Base-by-base conservation (phyloP, 768 basidiomycete species). In the Kwoniella dendrophila region DNA sequence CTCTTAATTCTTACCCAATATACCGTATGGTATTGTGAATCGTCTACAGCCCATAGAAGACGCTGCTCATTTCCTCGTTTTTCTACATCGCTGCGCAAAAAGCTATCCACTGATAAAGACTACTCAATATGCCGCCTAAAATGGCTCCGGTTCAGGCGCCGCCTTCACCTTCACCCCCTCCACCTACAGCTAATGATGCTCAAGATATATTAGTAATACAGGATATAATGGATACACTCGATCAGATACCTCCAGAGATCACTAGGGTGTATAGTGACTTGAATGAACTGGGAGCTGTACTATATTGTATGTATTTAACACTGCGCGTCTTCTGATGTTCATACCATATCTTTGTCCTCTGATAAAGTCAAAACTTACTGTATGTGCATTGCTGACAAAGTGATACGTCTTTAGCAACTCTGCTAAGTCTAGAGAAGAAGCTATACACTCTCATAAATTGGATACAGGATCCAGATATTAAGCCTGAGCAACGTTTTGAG, bases 271-370 rank as follows among this genome's bases (percentile, higher is more conserved):
- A 96, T 79, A 90, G 89, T 11, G 96, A 99, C 83, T 86, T 99
- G 56, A 90, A 93, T 67, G 96, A 99, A 81, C 90, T 99, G 81
- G 96, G 98, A 79, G 96, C 95, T 59, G 96, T 99, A 62, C 85
- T 99, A 5, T 76, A 76, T 48, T 70, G 81, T 82, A 30, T 62
- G 81, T 73, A 6, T n/a, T 22, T 12, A 48, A 27, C 16, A 6
- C n/a, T 24, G 20, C 4, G 0, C 20, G 41, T 1, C 34, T 4
- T 38, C 7, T 14, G 16, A 48, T 5, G 47, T 48, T 48, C 27
- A 12, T 48, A 3, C 47, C 30, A 52, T n/a, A 30, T 20, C 3
- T 34, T 30, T 6, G 8, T 29, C n/a, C n/a, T n/a, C n/a, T n/a
- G n/a, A n/a, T n/a, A n/a, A n/a, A n/a, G n/a, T n/a, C n/a, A n/a